Base-by-base conservation (phyloP, 768 basidiomycete species). In the Pleurotus ostreatus region DNA sequence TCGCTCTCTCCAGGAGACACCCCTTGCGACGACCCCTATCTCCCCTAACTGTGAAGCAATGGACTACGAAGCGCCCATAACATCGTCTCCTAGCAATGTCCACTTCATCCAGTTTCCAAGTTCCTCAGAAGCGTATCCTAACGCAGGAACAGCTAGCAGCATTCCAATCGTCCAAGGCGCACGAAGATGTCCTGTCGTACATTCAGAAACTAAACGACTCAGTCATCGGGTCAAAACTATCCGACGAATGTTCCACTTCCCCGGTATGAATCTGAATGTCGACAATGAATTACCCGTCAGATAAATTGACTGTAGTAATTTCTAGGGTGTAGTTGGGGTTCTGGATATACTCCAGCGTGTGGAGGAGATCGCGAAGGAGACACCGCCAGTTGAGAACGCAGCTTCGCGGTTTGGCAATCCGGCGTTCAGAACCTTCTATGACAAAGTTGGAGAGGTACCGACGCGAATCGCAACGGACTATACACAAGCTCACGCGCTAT, bases 351-450 rank as follows among this genome's bases (percentile, higher is more conserved):
- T 98, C 2, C 80, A 87, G 26, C 68, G 70, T 11, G 81, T 98
- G 2, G 85, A 91, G 63, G 66, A 73, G 15, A 73, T 89, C 11
- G 91, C 84, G 7, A 74, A 76, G 15, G 78, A 75, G 3, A 94
- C 84, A 0, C 97, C 96, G 1, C 86, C 95, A 0, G 85, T 95
- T 15, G 88, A 94, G 61, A 98, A 97, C 67, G 79, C 86, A 49
- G 86, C 86, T 3, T 98, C 95, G 40, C 78, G 96, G 26, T 99
- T 99, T 65, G 96, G 97, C 1, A 99, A 99, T 70, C 97, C 97
- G 3, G 97, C 97, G 0, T 99, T 99, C 71, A 78, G 89, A 63
- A 83, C 83, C 0, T 97, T 98, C 67, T 92, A 94, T 62, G 95
- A 98, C 72, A 81, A 82, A 63, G 77, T 98, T 5, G 64, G 74